Conservation (phyloP, 352 stramenopile species). For the Pythium volutum region DNA sequence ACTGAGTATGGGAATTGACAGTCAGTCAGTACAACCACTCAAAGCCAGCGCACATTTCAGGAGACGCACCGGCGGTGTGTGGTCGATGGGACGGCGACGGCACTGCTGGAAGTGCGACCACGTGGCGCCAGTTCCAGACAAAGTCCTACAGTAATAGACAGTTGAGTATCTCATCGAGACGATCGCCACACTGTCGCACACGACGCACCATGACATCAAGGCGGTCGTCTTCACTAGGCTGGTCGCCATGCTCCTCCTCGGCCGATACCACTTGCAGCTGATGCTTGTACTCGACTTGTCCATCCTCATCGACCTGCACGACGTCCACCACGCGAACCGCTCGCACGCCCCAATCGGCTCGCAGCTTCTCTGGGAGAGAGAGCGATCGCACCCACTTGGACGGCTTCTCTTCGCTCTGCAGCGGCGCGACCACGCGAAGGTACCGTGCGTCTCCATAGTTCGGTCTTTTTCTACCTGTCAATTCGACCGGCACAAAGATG, state of each 20-base stretch:
- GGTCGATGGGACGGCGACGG: conserved; percentile 28
- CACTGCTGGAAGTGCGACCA: conserved; percentile 4
- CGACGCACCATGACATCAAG: conserved; percentile 13
- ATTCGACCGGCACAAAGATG: conserved; percentile 25
- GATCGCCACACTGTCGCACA: neutral
- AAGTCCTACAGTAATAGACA: conserved; percentile 32
- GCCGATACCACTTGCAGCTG: neutral
- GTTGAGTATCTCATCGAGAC: neutral
- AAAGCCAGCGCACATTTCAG: neutral
- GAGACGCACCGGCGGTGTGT: conserved; percentile 14
- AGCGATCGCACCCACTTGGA: neutral
- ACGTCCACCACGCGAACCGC: conserved; percentile 1
- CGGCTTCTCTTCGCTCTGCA: neutral
- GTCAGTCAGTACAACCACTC: neutral
- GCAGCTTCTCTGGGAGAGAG: neutral
- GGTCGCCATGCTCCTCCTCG: neutral
- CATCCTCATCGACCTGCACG: neutral
- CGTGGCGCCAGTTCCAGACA: conserved; percentile 37
- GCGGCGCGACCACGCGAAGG: conserved; percentile 11
- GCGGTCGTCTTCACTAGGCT: neutral
- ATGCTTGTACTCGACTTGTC: neutral
- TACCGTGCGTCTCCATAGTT: neutral
- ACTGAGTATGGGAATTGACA: conserved; percentile 9
- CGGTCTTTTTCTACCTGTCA: neutral
- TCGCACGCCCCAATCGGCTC: neutral